phyloP scores from a whole-genome alignment of 208 protist species.

The Wallacemonas sp. region DNA sequence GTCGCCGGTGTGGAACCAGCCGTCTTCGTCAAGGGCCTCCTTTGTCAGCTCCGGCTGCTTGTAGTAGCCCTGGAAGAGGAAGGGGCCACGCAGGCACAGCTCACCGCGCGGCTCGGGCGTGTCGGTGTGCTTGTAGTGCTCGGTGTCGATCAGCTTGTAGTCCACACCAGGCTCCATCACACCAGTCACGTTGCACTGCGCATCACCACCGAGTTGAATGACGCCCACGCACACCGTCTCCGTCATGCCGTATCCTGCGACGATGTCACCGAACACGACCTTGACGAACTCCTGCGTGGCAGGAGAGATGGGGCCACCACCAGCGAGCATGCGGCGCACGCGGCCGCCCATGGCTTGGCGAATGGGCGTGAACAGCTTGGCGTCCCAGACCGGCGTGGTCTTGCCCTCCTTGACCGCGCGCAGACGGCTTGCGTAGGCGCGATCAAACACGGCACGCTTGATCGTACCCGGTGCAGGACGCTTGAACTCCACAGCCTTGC shows the following conservation, averaged over 20 bases:
- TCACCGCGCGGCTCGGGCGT: constrained; percentile 71
- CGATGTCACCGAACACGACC: constrained; percentile 48
- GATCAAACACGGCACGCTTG: constrained; percentile 46
- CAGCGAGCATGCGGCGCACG: constrained; percentile 44
- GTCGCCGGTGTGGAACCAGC: constrained; percentile 92
- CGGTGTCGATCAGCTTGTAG: constrained; percentile 83
- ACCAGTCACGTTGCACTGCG: constrained; percentile 39
- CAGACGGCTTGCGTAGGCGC: constrained; percentile 32
- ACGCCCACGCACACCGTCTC: constrained; percentile 56
- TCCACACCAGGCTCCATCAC: constrained; percentile 43
- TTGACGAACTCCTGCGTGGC: constrained; percentile 64
- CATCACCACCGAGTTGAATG: constrained; percentile 38
- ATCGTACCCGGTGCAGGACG: constrained; percentile 31
- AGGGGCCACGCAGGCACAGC: constrained; percentile 78
- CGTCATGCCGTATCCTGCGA: constrained; percentile 79
- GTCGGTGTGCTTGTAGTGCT: constrained; percentile 56
- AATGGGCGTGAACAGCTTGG: constrained; percentile 42
- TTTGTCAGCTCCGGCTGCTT: constrained; percentile 84
- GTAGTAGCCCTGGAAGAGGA: constrained; percentile 90
- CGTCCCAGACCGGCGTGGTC: constrained; percentile 60
- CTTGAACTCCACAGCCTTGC: constrained; percentile 57
- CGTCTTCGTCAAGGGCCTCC: constrained; percentile 74
- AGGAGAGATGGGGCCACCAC: constrained; percentile 55
- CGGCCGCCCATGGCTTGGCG: constrained; percentile 49
- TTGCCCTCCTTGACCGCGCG: constrained; percentile 39